Evolutionary conservation across 257 asterid species (phyloP).

Genomic region (Coffea canephora): DNA sequence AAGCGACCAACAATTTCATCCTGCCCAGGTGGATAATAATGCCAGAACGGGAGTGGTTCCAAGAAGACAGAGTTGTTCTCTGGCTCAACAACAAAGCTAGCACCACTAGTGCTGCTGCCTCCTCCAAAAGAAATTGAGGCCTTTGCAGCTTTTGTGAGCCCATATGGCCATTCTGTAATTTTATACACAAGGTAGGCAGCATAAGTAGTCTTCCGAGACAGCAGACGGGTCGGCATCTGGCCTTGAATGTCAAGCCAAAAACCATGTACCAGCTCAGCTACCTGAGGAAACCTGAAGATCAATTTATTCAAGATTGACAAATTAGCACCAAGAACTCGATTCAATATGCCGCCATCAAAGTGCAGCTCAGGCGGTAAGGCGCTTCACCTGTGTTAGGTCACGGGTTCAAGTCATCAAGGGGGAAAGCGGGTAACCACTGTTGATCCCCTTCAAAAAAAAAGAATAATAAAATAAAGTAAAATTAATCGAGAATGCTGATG

Average conservation of each 20-base stretch:
- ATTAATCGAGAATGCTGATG: too few relatives aligned
- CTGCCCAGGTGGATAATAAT: neutral
- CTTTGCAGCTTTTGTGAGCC: slow-evolving; percentile 37
- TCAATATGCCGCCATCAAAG: too few relatives aligned
- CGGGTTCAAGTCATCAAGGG: too few relatives aligned
- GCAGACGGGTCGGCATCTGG: slow-evolving; percentile 30
- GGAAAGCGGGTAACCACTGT: too few relatives aligned
- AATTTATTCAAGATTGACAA: neutral
- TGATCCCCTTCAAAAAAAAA: too few relatives aligned
- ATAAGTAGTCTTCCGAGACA: slow-evolving; percentile 43
- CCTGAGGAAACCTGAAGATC: slow-evolving; percentile 57
- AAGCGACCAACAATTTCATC: neutral
- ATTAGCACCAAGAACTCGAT: neutral
- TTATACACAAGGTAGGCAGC: slow-evolving; percentile 52
- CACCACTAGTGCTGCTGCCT: neutral
- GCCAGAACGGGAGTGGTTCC: neutral
- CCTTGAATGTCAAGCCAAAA: slow-evolving; percentile 67
- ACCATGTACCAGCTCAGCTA: slow-evolving; percentile 47
- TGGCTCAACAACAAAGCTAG: neutral
- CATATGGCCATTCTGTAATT: slow-evolving; percentile 30
- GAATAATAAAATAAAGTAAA: too few relatives aligned
- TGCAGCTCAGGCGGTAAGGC: too few relatives aligned
- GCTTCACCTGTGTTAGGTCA: too few relatives aligned
- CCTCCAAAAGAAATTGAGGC: slow-evolving; percentile 30
- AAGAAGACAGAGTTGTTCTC: neutral